Percentiles rank a stretch among this genome's conserved stretches.
phyloP scores from a whole-genome alignment of 306 rosid species.

The Quillaja saponaria region DNA sequence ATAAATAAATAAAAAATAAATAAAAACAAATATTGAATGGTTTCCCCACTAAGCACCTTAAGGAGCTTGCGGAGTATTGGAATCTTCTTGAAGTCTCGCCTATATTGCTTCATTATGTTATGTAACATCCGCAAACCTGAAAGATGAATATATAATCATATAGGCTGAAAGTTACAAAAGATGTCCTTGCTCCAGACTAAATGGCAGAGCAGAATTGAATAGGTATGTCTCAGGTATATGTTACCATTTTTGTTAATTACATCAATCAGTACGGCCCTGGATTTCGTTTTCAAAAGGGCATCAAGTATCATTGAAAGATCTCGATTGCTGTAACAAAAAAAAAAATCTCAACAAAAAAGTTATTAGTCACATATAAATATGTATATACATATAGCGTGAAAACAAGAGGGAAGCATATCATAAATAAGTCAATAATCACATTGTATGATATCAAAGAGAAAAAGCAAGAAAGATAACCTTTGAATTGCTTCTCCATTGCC shows the following conservation, averaged over 20 bases:
- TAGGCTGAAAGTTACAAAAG: background rate
- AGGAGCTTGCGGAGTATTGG: slow-evolving; percentile 98
- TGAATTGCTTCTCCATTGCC: slow-evolving; percentile 87
- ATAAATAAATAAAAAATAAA: slow-evolving; percentile 19
- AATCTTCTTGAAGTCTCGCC: slow-evolving; percentile 90
- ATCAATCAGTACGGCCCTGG: slow-evolving; percentile 81
- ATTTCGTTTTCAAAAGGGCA: slow-evolving; percentile 91
- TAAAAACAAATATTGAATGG: background rate
- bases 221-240: slow-evolving; percentile 13
- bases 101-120: slow-evolving; percentile 83
- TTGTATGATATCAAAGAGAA: slow-evolving; percentile 2
- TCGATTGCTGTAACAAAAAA: slow-evolving; percentile 73
- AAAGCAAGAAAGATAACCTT: slow-evolving; percentile 48
- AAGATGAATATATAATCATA: slow-evolving; percentile 32
- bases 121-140: slow-evolving; percentile 98
- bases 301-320: slow-evolving; percentile 99
- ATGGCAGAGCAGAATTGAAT: background rate
- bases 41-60: slow-evolving; percentile 57
- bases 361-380: slow-evolving; percentile 21
- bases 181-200: background rate
- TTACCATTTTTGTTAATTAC: slow-evolving; percentile 91
- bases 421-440: slow-evolving; percentile 20
- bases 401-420: background rate
- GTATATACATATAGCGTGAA: slow-evolving; percentile 15
- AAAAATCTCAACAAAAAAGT: background rate